These are phyloP conservation scores for Grigorovia yakushimaensis DNA, from an alignment of 805 yeast genomes.

Conservation along the genomic window DNA sequence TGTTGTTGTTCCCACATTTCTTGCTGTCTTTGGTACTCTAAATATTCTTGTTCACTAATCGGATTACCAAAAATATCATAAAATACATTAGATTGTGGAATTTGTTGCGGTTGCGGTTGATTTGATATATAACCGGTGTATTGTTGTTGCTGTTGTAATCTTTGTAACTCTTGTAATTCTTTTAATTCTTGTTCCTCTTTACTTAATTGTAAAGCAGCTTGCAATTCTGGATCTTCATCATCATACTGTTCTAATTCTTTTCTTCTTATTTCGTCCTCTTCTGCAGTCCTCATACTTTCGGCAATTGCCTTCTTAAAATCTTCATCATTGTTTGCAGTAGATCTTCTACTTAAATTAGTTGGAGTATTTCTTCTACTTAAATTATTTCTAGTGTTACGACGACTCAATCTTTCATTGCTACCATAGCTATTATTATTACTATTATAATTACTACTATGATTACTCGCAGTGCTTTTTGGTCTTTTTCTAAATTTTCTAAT, in stretches of 20 bases:
- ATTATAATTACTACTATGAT: conserved; percentile 1
- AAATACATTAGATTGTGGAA: conserved; percentile 7
- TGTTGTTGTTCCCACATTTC: conserved; percentile 16
- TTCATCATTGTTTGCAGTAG: conserved; percentile 43
- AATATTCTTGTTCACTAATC: conserved; percentile 22
- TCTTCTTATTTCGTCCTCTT: conserved; percentile 62
- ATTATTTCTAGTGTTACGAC: not conserved
- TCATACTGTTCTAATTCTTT: conserved; percentile 18
- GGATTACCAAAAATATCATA: conserved; percentile 24
- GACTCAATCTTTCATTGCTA: not conserved
- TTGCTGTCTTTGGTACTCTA: conserved; percentile 26
- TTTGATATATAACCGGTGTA: conserved; percentile 7
- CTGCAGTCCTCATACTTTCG: conserved; percentile 71
- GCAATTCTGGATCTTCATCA: conserved; percentile 23
- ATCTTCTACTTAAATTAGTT: conserved; percentile 1
- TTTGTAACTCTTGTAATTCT: conserved; percentile 23
- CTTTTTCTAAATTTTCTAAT: conserved; percentile 45
- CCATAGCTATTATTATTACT: not conserved
- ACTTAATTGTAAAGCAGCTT: conserved; percentile 24
- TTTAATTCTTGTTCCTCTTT: conserved; percentile 27
- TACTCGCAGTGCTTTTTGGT: conserved; percentile 23
- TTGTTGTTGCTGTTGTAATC: conserved; percentile 16
- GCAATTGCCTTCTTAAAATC: conserved; percentile 76
- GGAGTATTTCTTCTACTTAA: not conserved
- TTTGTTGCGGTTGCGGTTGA: conserved; percentile 14